These are phyloP conservation scores for Aphanoascus verrucosus DNA, from an alignment of 2,329 filamentous ascomycete species.

Conservation along the genomic window DNA sequence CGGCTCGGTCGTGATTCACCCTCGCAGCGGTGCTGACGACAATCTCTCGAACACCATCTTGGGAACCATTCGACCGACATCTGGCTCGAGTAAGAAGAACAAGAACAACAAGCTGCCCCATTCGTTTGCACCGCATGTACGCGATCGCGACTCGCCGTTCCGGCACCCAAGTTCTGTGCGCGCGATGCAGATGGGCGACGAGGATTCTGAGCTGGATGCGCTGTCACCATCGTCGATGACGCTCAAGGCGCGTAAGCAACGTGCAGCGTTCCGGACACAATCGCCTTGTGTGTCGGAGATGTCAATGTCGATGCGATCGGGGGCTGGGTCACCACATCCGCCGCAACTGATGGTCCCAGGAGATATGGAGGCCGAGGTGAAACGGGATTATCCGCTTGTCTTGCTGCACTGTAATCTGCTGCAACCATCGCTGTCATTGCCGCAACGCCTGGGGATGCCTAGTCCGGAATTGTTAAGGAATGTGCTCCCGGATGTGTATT, in stretches of 20 bases:
- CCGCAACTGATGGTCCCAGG: slow-evolving; percentile 1
- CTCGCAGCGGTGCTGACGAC: slow-evolving; percentile 13
- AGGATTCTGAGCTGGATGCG: slow-evolving; percentile 34
- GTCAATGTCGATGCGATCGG: slow-evolving; percentile 26
- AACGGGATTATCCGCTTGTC: slow-evolving; percentile 46
- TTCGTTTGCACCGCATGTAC: slow-evolving; percentile 22
- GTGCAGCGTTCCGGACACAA: slow-evolving; percentile 7
- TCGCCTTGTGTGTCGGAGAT: slow-evolving; percentile 22
- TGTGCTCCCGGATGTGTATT: slow-evolving; percentile 39
- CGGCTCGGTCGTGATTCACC: slow-evolving; percentile 29
- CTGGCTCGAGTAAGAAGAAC: slow-evolving; percentile 15
- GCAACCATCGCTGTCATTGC: slow-evolving; percentile 42
- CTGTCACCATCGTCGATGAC: slow-evolving; percentile 28
- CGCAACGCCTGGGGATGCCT: slow-evolving; percentile 25
- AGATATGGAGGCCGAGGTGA: slow-evolving; percentile 25
- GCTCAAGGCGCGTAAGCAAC: slow-evolving; percentile 13
- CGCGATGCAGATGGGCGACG: slow-evolving; percentile 28
- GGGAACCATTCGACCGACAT: neutral
- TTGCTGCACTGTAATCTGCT: slow-evolving; percentile 51
- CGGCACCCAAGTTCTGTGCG: slow-evolving; percentile 37
- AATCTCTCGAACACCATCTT: neutral
- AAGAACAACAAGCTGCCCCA: slow-evolving; percentile 16
- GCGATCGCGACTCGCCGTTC: slow-evolving; percentile 31
- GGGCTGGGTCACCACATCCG: slow-evolving; percentile 21
- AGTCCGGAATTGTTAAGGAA: slow-evolving; percentile 39